Evolutionary conservation across 2,329 filamentous ascomycete species (phyloP).

Genomic region (Harringtonia lauricola): DNA sequence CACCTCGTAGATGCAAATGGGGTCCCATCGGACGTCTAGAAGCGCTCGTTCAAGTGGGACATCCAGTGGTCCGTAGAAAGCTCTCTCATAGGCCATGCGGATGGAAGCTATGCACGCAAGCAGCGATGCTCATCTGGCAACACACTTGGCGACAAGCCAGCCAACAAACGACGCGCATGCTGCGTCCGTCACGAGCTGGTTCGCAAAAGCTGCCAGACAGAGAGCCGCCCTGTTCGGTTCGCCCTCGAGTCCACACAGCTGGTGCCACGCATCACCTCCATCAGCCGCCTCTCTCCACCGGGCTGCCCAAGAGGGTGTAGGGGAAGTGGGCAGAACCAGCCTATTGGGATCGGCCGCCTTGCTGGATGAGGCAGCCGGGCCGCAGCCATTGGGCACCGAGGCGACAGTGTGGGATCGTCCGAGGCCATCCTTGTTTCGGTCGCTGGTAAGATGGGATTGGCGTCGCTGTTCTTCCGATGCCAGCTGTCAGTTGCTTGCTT

Average conservation of each 20-base stretch:
- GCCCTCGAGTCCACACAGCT: background rate
- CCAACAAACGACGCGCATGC: slow-evolving; percentile 7
- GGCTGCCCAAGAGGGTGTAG: background rate
- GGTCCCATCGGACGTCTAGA: too few relatives aligned
- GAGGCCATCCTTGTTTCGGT: too few relatives aligned
- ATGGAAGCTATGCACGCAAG: background rate
- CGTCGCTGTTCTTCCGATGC: background rate
- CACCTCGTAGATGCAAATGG: too few relatives aligned
- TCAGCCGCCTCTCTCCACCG: too few relatives aligned
- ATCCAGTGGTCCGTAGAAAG: too few relatives aligned
- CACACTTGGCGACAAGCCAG: background rate
- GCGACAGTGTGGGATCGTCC: slow-evolving; percentile 6
- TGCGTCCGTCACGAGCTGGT: slow-evolving; percentile 4
- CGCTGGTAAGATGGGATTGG: too few relatives aligned
- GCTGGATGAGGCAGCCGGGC: background rate
- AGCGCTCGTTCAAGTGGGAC: too few relatives aligned
- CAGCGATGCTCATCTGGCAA: background rate
- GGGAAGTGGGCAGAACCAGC: background rate
- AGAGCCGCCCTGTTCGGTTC: too few relatives aligned
- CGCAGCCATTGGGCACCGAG: background rate
- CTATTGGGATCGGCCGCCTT: background rate
- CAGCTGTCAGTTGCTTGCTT: slow-evolving; percentile 1
- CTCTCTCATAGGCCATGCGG: background rate
- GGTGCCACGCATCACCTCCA: background rate
- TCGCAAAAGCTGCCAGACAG: too few relatives aligned